These are phyloP conservation scores for Hamamelis virginiana DNA, from an alignment of 164 flowering plant species.

Conservation along the genomic window DNA sequence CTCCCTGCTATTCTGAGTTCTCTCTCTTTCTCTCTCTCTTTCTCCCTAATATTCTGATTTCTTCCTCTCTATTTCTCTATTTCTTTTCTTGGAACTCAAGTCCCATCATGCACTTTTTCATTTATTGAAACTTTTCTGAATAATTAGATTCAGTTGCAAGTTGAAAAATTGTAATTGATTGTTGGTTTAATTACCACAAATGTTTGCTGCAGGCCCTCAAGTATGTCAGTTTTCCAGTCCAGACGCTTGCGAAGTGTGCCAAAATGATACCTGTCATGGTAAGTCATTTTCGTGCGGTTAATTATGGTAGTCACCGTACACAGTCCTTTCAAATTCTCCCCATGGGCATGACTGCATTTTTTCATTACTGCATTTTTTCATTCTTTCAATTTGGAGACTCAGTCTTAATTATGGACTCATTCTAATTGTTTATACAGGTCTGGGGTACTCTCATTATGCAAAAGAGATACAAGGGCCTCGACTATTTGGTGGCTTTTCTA, in stretches of 20 bases:
- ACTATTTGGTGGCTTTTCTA: slow-evolving; percentile 74
- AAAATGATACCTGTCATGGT: slow-evolving; percentile 99
- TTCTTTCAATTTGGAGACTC: neutral
- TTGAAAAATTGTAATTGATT: neutral
- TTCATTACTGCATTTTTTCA: too few relatives aligned
- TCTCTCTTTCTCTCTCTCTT: too few relatives aligned
- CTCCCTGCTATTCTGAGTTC: too few relatives aligned
- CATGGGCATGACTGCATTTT: neutral
- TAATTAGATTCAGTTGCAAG: neutral
- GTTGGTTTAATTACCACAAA: slow-evolving; percentile 3
- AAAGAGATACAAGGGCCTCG: slow-evolving; percentile 73
- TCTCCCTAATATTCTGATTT: too few relatives aligned
- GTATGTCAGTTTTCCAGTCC: slow-evolving; percentile 98
- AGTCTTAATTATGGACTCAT: neutral
- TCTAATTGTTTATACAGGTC: slow-evolving; percentile 45
- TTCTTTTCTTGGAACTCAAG: too few relatives aligned
- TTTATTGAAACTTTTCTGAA: neutral
- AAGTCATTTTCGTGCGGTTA: slow-evolving; percentile 26
- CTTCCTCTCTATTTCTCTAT: too few relatives aligned
- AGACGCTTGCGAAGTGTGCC: slow-evolving; percentile 97
- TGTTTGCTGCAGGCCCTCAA: slow-evolving; percentile 80
- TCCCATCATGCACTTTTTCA: too few relatives aligned
- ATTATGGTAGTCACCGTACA: neutral
- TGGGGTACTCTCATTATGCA: slow-evolving; percentile 97
- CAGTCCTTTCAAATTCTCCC: neutral